Base-by-base conservation (phyloP, 805 yeast species). In the Grigorovia transvaalensis region DNA sequence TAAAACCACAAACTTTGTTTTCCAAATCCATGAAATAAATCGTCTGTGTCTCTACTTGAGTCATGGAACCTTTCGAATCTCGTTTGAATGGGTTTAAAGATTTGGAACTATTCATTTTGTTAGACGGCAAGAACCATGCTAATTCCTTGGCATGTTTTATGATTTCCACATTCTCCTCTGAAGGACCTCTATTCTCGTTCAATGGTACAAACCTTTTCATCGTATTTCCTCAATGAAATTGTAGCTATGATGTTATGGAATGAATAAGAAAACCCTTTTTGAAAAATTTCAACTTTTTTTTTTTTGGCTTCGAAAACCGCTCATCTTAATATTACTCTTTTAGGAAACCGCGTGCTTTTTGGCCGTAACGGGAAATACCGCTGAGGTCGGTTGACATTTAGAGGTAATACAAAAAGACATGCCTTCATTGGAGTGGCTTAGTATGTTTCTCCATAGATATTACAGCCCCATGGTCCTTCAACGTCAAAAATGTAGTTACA, bases 401-500 rank as follows among this genome's bases (percentile, higher is more conserved):
- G 11, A 33, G 15, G 15, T 13, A 11, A 11, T 33, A 11, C 38
- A 33, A 33, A 11, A 33, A 13, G 27, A 23, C 6, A 6, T 23
- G 27, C 6, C 3, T 6, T 23, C 27, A 23, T 23, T 23, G 27
- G 27, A 23, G 27, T 6, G 3, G 27, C 6, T 6, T 23, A 23
- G 6, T 6, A 23, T 23, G 27, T 6, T 23, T 23, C 27, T 23
- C 27, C 27, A 23, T 23, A 23, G 27, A 56, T 42, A 41, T 57
- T 58, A 57, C 78, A 74, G 11, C 76, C 78, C 51, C 73, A 54
- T 19, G 77, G 77, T 2, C 73, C 68, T 27, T 59, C 60, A 30
- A 73, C 63, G 40, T 66, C 75, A 51, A 90, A 74, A 48, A 68
- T 66, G 64, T 93, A 93, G 54, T 78, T 83, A 69, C 99, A 93